Evolutionary conservation across 441 rosid genomes (phyloP), one percentile per base, ranked within the genome.

Genomic region (Hypseocharis bilobata): DNA sequence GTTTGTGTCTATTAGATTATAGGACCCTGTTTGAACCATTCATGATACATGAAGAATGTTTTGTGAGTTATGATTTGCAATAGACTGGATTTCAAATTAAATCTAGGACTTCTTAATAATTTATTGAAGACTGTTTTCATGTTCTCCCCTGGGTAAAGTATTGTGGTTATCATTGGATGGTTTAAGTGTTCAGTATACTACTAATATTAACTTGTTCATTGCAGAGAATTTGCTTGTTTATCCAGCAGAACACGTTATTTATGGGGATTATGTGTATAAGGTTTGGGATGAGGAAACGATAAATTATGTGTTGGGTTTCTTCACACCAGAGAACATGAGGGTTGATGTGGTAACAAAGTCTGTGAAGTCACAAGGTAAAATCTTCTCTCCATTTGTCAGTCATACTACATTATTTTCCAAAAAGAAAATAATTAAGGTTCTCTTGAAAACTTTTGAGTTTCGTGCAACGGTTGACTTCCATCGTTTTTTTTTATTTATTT

Each of bases 321-420:
- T 93, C 77, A 81, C 81, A 49, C 97, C 95, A 10, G 85, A 84
- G 71, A 91, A 93, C 75, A 91, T 93, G 98, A 83, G 98, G 86
- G 72, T 91, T 74, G 97, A 93, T 83, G 89, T 91, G 57, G 76
- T 82, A 62, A 86, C 98, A 19, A 93, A 91, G 78, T 83, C 87
- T 47, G 40, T 67, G 27, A 80, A 78, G 65, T 76, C 84, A 16
- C 81, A 85, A 80, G 97, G 98, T 93, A 81, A 63, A 20, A 22
- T 34, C 60, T 27, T 14, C 45, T 40, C 25, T 54, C 26, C 58
- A 28, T 27, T n/a, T 14, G 8, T 42, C 26, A 19, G 22, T 20
- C 25, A n/a, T n/a, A n/a, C n/a, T n/a, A n/a, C n/a, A n/a, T n/a
- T n/a, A n/a, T n/a, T n/a, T n/a, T n/a, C n/a, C n/a, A n/a, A n/a